These are phyloP conservation scores for Camellia lanceoleosa DNA, from an alignment of 148 eudicot genomes.

Conservation along the genomic window DNA sequence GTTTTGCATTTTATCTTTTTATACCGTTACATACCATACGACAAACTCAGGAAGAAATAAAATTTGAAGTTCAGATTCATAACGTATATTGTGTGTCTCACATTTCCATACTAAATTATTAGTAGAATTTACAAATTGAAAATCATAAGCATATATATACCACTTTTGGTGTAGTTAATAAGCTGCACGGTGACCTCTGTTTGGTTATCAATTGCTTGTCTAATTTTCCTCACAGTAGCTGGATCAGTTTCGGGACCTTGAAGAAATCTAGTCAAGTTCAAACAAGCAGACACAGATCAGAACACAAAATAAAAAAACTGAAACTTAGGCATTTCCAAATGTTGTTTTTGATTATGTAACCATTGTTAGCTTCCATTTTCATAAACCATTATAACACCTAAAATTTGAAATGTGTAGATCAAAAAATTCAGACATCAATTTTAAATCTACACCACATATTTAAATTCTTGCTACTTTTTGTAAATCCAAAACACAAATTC, in stretches of 20 bases:
- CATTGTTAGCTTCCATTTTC: neutral
- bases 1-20: too few relatives aligned
- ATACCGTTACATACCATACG: neutral
- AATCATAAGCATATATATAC: constrained; percentile 32
- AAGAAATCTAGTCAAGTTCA: constrained; percentile 58
- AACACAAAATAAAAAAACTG: neutral
- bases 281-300: neutral
- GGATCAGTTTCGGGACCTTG: constrained; percentile 99
- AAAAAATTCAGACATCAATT: too few relatives aligned
- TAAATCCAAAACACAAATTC: neutral
- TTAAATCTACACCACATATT: too few relatives aligned
- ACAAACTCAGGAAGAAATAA: neutral
- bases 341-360: neutral
- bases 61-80: too few relatives aligned
- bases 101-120: neutral
- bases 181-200: constrained; percentile 93
- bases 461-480: too few relatives aligned
- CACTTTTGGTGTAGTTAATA: constrained; percentile 93
- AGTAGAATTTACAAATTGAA: constrained; percentile 9
- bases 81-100: neutral
- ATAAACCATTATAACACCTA: neutral
- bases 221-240: constrained; percentile 78
- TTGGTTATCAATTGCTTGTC: constrained; percentile 78
- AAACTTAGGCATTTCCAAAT: neutral
- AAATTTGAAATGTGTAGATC: too few relatives aligned